Evolutionary conservation across 2,329 filamentous ascomycete species (phyloP).

Genomic region (Colletotrichum liriopes): DNA sequence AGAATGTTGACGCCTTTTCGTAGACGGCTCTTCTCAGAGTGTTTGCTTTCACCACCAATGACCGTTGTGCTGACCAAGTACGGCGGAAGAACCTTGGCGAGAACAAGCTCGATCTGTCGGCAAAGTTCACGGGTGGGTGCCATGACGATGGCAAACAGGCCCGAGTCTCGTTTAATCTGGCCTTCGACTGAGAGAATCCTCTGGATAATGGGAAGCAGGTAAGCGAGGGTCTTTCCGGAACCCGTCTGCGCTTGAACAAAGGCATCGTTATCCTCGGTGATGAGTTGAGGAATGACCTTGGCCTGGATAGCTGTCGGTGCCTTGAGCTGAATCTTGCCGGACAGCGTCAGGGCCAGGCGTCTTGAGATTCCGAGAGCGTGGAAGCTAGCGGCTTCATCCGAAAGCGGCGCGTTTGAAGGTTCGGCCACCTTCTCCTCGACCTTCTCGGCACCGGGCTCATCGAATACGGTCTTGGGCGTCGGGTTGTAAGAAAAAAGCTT

Average conservation of each 20-base stretch:
- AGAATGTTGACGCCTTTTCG: slow-evolving; percentile 96
- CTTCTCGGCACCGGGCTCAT: slow-evolving; percentile 61
- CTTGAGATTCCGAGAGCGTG: slow-evolving; percentile 87
- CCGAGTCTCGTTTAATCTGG: slow-evolving; percentile 84
- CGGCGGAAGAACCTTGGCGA: slow-evolving; percentile 88
- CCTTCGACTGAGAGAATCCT: slow-evolving; percentile 84
- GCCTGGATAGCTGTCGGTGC: slow-evolving; percentile 96
- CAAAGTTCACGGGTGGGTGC: slow-evolving; percentile 95
- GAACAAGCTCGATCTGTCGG: slow-evolving; percentile 90
- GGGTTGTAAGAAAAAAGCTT: slow-evolving; percentile 95
- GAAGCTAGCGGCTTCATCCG: slow-evolving; percentile 88
- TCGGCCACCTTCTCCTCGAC: slow-evolving; percentile 69
- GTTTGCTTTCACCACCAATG: slow-evolving; percentile 78
- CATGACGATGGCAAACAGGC: slow-evolving; percentile 93
- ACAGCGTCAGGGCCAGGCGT: slow-evolving; percentile 84
- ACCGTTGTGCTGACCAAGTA: slow-evolving; percentile 95
- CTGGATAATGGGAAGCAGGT: slow-evolving; percentile 92
- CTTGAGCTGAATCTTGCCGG: slow-evolving; percentile 89
- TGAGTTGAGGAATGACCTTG: slow-evolving; percentile 84
- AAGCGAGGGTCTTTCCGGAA: slow-evolving; percentile 97
- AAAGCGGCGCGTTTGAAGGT: slow-evolving; percentile 92
- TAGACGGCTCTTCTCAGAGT: slow-evolving; percentile 91
- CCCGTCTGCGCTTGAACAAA: slow-evolving; percentile 98
- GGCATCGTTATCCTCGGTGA: slow-evolving; percentile 87
- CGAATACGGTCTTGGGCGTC: slow-evolving; percentile 74